Conservation (phyloP, 768 basidiomycete species). For the Russula emetica region DNA sequence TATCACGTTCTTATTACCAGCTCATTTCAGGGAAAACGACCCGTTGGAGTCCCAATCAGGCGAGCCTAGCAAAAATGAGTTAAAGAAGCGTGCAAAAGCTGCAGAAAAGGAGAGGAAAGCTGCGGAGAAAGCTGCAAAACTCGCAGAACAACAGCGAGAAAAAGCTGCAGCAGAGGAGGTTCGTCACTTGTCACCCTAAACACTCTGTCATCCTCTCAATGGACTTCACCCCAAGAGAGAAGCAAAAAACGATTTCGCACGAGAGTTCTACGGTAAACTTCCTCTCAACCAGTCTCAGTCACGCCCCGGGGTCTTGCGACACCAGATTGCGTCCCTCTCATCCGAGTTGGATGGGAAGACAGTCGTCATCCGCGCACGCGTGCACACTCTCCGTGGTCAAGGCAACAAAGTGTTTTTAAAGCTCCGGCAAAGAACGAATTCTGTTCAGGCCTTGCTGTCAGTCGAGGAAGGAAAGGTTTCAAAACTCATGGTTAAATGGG, state of each 20-base stretch:
- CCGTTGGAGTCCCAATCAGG: constrained; percentile 27
- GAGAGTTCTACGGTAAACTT: constrained; percentile 77
- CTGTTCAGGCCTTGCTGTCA: constrained; percentile 81
- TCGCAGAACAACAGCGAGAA: constrained; percentile 66
- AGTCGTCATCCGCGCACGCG: constrained; percentile 81
- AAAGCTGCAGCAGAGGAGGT: constrained; percentile 64
- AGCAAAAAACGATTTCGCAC: constrained; percentile 61
- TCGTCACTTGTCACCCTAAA: constrained; percentile 24
- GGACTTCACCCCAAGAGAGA: constrained; percentile 1
- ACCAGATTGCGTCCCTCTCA: constrained; percentile 61
- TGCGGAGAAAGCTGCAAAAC: constrained; percentile 78
- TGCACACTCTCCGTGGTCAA: constrained; percentile 88
- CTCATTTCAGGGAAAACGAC: constrained; percentile 3
- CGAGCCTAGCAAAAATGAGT: constrained; percentile 78
- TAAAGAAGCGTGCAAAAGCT: constrained; percentile 89
- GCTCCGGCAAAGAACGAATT: constrained; percentile 79
- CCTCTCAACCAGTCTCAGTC: constrained; percentile 91
- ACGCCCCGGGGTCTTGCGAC: constrained; percentile 56
- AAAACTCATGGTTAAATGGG: constrained; percentile 98
- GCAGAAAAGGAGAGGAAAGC: constrained; percentile 88
- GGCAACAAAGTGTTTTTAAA: constrained; percentile 92
- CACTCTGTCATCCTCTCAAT: not conserved
- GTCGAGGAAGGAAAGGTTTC: constrained; percentile 74
- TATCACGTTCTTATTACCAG: not conserved
- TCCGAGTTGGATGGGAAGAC: constrained; percentile 61